phyloP scores from a whole-genome alignment of 176 grass and related monocot genomes.

The Hordeum vulgare region MorexV3_pseudomolecules_assembly NC_058521.1:572897872-572898371 shows the following conservation, averaged over 20 bases:
- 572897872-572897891: background rate
- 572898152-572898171: conserved; percentile 36
- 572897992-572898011: conserved; percentile 22
- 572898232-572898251: background rate
- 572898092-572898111: background rate
- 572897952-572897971: conserved; percentile 18
- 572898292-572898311: conserved; percentile 24
- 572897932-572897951: background rate
- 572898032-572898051: conserved; percentile 7
- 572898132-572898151: conserved; percentile 29
- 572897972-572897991: conserved; percentile 44
- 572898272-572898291: background rate
- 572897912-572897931: conserved; percentile 10
- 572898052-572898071: conserved; percentile 31
- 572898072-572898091: conserved; percentile 38
- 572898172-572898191: conserved; percentile 60
- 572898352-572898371: conserved; percentile 55
- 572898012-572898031: conserved; percentile 25
- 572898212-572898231: background rate
- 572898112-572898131: conserved; percentile 16
- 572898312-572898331: conserved; percentile 25
- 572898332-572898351: conserved; percentile 34
- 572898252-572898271: background rate
- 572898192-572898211: background rate
- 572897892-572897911: conserved; percentile 20